A percentile compares a stretch with the other conserved stretches of the same genome.
Evolutionary conservation across 768 basidiomycete species (phyloP).

Genomic region (Tremella yokohamensis): DNA sequence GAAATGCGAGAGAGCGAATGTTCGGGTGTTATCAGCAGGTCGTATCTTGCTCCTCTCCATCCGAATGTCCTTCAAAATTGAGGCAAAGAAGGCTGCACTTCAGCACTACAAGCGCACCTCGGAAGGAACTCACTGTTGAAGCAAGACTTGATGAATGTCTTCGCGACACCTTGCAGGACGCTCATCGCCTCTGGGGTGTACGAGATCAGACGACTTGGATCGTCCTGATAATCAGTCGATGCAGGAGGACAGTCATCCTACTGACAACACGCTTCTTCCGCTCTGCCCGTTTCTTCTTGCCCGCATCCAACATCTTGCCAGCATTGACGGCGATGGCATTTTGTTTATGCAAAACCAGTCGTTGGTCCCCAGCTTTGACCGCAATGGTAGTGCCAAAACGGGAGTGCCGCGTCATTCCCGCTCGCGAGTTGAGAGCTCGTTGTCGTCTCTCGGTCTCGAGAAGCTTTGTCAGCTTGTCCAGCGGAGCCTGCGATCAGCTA

Average conservation of each 20-base stretch:
- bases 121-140: constrained; percentile 73
- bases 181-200: constrained; percentile 49
- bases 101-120: too few relatives aligned
- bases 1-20: constrained; percentile 84
- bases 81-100: constrained; percentile 72
- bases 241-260: not conserved
- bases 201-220: constrained; percentile 18
- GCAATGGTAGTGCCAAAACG: constrained; percentile 94
- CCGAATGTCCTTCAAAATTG: constrained; percentile 85
- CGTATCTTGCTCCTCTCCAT: constrained; percentile 86
- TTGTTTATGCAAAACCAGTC: constrained; percentile 73
- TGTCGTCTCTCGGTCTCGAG: constrained; percentile 71
- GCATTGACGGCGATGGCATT: constrained; percentile 63
- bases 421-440: constrained; percentile 60
- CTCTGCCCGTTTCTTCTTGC: constrained; percentile 40
- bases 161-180: constrained; percentile 64
- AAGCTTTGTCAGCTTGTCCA: constrained; percentile 62
- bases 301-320: constrained; percentile 43
- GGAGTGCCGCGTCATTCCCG: constrained; percentile 75
- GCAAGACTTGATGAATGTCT: constrained; percentile 71
- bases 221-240: constrained; percentile 31
- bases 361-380: constrained; percentile 59
- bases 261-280: constrained; percentile 32
- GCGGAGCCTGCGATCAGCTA: constrained; percentile 58
- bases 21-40: constrained; percentile 88